Percentiles rank a stretch among this genome's conserved stretches.
Evolutionary conservation across 2,329 filamentous ascomycete genomes (phyloP).

Genomic region (Ophiobolus disseminans): DNA sequence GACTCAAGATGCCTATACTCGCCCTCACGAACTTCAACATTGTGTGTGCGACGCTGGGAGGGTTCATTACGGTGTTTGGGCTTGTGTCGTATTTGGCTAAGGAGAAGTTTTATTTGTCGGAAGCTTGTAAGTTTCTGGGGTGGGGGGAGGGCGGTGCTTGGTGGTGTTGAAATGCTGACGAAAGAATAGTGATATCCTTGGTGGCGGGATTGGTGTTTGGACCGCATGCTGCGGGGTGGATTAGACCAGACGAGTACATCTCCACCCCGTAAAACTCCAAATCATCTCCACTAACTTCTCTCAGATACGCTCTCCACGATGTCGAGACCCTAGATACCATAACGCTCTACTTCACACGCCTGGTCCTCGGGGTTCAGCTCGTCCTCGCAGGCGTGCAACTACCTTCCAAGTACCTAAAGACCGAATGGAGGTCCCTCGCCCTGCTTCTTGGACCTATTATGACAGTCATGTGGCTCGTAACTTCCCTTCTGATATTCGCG

Average conservation of each 20-base stretch:
- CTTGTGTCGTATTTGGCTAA: conserved; percentile 89
- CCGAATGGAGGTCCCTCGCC: conserved; percentile 77
- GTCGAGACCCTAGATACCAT: conserved; percentile 69
- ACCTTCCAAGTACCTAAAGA: conserved; percentile 79
- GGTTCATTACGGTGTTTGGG: conserved; percentile 89
- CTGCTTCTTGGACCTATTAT: conserved; percentile 84
- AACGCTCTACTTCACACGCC: conserved; percentile 82
- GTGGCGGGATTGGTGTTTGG: conserved; percentile 80
- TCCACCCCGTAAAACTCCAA: too few species aligned
- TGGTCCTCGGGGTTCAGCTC: conserved; percentile 89
- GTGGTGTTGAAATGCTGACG: conserved; percentile 17
- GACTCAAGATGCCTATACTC: conserved; percentile 64
- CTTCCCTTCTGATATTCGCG: conserved; percentile 79
- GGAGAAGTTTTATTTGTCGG: conserved; percentile 88
- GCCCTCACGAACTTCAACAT: conserved; percentile 82
- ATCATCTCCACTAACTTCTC: too few species aligned
- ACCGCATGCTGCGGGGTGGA: conserved; percentile 76
- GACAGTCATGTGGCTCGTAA: conserved; percentile 84
- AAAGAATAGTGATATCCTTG: conserved; percentile 75
- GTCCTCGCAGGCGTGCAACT: conserved; percentile 88
- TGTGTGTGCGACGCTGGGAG: conserved; percentile 78
- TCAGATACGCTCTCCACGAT: conserved; percentile 70
- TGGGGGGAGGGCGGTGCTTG: too few species aligned
- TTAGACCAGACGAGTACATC: conserved; percentile 74
- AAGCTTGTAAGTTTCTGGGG: conserved; percentile 76